These are phyloP conservation scores for Penicillium roqueforti DNA, from an alignment of 495 filamentous ascomycete species.

Conservation along the genomic window DNA sequence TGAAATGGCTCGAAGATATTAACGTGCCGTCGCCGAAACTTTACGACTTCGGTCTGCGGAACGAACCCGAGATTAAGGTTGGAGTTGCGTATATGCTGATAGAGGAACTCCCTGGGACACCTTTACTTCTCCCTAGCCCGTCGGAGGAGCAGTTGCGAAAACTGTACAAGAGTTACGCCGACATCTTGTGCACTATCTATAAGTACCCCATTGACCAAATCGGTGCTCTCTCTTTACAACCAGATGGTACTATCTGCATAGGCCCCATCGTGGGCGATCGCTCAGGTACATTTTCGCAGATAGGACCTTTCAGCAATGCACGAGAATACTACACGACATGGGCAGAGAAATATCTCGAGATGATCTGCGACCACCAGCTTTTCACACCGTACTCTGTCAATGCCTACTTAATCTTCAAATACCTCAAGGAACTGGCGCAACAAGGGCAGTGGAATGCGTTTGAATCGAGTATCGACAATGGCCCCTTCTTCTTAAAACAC, in stretches of 20 bases:
- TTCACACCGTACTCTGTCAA: slow-evolving; percentile 20
- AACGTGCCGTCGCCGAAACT: slow-evolving; percentile 15
- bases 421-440: neutral
- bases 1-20: slow-evolving; percentile 12
- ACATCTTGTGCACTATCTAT: slow-evolving; percentile 4
- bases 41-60: slow-evolving; percentile 12
- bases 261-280: slow-evolving; percentile 17
- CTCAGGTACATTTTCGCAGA: slow-evolving; percentile 10
- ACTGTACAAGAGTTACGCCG: slow-evolving; percentile 11
- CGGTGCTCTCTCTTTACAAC: slow-evolving; percentile 10
- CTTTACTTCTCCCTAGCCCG: slow-evolving; percentile 10
- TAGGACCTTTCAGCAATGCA: slow-evolving; percentile 24
- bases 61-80: slow-evolving; percentile 13
- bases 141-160: slow-evolving; percentile 14
- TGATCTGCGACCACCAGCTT: slow-evolving; percentile 23
- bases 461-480: slow-evolving; percentile 6
- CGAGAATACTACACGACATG: slow-evolving; percentile 16
- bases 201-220: slow-evolving; percentile 7
- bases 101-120: slow-evolving; percentile 18
- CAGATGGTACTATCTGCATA: slow-evolving; percentile 11
- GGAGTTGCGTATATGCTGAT: slow-evolving; percentile 17
- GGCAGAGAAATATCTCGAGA: slow-evolving; percentile 22
- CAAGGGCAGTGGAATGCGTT: slow-evolving; percentile 5
- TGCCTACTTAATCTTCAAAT: slow-evolving; percentile 29
- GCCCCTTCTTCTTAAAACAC: slow-evolving; percentile 38